Evolutionary conservation across 2,329 filamentous ascomycete genomes (phyloP), one percentile per base, ranked within the genome.

Genomic region (Drechslerella coelobrocha): DNA sequence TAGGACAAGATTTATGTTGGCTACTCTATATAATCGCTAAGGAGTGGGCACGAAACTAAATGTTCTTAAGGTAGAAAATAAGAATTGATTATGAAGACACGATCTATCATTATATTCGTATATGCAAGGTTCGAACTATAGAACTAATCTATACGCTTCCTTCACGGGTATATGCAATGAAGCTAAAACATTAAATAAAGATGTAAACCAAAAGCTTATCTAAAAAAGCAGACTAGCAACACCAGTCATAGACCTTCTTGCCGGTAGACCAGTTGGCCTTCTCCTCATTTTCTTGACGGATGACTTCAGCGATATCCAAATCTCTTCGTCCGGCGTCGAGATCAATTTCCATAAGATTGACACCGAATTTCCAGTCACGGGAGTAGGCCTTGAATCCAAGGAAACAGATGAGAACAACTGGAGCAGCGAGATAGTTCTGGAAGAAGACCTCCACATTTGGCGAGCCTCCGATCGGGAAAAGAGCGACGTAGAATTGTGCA

Each of bases 331-430:
- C 87, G 26, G 82, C 83, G 76, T 90, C 87, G 60, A 90, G 82
- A 74, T 90, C 87, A 62, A 90, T 88, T 73, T 89, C 79, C 27
- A 81, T 66, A 1, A 72, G 55, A 17, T 72, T 79, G 2, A 84
- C 77, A 24, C 78, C 82, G 56, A 88, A 80, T 84, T 85, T 89
- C 23, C 83, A 83, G 23, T 81, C 78, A 34, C 84, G 80, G 81
- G 89, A 89, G 86, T 86, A 89, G 68, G 84, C 12, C 77, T 83
- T 89, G 7, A 86, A 85, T 47, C 77, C 76, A 39, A 81, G 43
- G 82, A 84, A 86, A 78, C 86, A 86, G 66, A 79, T 53, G 2
- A 85, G 73, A 43, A 86, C 82, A 50, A 86, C 81, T n/a, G 83
- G 83, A 0, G 84, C 73, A 8, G 83, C 84, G 12, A 86, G 82